Evolutionary conservation across 768 basidiomycete genomes (phyloP).

Genomic region (Sistotremastrum niveocremeum): DNA sequence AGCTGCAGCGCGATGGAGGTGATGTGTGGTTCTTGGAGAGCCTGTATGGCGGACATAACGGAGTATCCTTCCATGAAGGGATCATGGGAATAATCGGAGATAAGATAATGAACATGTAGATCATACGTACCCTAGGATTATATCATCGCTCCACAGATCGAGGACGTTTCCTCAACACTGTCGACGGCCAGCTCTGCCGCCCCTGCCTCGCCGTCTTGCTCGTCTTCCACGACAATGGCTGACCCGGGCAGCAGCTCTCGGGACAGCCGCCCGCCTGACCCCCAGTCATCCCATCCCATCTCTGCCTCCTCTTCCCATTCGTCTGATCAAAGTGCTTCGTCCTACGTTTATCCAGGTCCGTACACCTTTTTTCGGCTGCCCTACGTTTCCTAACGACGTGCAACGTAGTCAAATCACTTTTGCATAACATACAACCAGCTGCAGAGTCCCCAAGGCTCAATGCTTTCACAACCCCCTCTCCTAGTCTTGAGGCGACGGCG

Average conservation of each 20-base stretch:
- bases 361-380: not conserved
- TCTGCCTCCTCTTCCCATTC: not conserved
- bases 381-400: not conserved
- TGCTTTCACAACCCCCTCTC: too few relatives aligned
- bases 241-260: not conserved
- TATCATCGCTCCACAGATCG: not conserved
- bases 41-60: conserved; percentile 42
- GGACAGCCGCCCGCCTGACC: not conserved
- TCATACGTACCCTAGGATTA: not conserved
- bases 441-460: too few relatives aligned
- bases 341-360: not conserved
- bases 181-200: conserved; percentile 5
- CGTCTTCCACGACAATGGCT: not conserved
- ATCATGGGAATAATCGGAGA: conserved; percentile 41
- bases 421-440: too few relatives aligned
- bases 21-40: conserved; percentile 45
- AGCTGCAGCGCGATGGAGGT: conserved; percentile 28
- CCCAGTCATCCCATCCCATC: conserved; percentile 2
- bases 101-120: too few relatives aligned
- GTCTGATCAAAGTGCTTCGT: not conserved
- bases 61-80: conserved; percentile 47
- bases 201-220: conserved; percentile 4
- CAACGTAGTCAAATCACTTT: not conserved
- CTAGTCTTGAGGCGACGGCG: too few relatives aligned
- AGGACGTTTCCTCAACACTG: not conserved